Base-by-base conservation (phyloP, 352 stramenopile genomes). In the Pilasporangium apinafurcum region DNA sequence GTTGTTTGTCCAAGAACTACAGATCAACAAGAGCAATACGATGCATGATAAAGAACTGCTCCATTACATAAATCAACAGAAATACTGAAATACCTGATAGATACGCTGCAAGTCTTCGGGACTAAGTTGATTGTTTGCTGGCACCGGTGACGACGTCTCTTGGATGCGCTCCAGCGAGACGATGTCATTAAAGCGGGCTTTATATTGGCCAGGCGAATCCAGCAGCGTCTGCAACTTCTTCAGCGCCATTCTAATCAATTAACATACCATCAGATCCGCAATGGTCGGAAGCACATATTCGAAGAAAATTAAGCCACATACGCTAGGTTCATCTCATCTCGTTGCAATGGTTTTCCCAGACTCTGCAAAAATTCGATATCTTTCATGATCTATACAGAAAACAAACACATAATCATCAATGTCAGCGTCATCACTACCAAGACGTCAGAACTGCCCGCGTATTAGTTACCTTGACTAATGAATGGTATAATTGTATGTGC, bases 351-450 rank as follows among this genome's bases (percentile, higher is more conserved):
- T 53, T 94, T 94, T 52, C 80, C 76, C 22, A 89, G 72, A 48
- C 85, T 86, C 55, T 94, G 80, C 24, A 92, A 56, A 22, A 94
- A 66, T 55, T 94, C 83, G 17, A 94, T 87, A 45, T 94, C 81
- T 41, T 85, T 83, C 83, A 94, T 94, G 28, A 90, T 61, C 66
- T 78, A 54, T 20, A 36, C 6, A 41, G 16, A 8, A 31, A 13
- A 32, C 12, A 46, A 16, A 47, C 17, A 43, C 20, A 22, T 28
- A 12, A 49, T 17, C 8, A 55, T 31, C 21, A 37, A 13, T 17
- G 16, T 8, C 31, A 51, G 8, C 32, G 12, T 21, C 21, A 37
- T 22, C n/a, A 25, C 17, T 10, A 3, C 10, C 37, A 13, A n/a
- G 13, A 42, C 5, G 28, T 5, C 12, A 25, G 12, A 2, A 31